phyloP scores from a whole-genome alignment of 805 yeast genomes.

The Starmerella kuoi region DNA sequence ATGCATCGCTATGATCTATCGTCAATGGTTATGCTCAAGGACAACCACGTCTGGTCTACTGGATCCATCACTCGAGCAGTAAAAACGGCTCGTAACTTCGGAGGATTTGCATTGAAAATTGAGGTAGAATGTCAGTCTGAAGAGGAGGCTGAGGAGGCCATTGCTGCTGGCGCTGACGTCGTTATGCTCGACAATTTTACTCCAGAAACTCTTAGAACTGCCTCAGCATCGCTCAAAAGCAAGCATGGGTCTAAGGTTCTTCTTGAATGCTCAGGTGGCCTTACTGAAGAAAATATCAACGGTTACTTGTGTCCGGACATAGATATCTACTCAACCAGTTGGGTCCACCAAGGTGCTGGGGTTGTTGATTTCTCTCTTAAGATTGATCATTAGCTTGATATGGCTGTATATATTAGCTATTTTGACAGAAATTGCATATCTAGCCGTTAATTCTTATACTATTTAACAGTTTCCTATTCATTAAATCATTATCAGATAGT shows the following conservation, averaged over 20 bases:
- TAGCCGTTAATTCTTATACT: background rate
- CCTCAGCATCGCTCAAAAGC: conserved; percentile 50
- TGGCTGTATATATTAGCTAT: too few relatives aligned
- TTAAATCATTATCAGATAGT: conserved; percentile 6
- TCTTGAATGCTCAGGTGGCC: conserved; percentile 87
- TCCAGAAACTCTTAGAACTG: conserved; percentile 49
- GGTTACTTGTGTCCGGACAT: conserved; percentile 62
- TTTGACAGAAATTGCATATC: too few relatives aligned
- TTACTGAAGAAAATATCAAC: conserved; percentile 54
- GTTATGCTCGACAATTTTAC: conserved; percentile 86
- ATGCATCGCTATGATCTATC: conserved; percentile 84
- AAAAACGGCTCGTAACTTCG: conserved; percentile 56
- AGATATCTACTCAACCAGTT: conserved; percentile 82
- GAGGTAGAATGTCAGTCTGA: conserved; percentile 87
- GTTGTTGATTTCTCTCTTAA: conserved; percentile 78
- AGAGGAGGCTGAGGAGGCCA: conserved; percentile 82
- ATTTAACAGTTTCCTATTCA: background rate
- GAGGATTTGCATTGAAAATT: conserved; percentile 80
- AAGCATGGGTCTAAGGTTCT: conserved; percentile 46
- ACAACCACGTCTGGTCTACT: conserved; percentile 83
- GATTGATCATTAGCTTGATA: conserved; percentile 37
- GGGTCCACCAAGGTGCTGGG: conserved; percentile 83
- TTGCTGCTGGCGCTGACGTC: conserved; percentile 88
- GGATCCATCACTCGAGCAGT: conserved; percentile 88
- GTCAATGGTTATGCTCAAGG: conserved; percentile 92